Evolutionary conservation across 345 rosid species (phyloP).

Genomic region (Zanthoxylum bungeanum): DNA sequence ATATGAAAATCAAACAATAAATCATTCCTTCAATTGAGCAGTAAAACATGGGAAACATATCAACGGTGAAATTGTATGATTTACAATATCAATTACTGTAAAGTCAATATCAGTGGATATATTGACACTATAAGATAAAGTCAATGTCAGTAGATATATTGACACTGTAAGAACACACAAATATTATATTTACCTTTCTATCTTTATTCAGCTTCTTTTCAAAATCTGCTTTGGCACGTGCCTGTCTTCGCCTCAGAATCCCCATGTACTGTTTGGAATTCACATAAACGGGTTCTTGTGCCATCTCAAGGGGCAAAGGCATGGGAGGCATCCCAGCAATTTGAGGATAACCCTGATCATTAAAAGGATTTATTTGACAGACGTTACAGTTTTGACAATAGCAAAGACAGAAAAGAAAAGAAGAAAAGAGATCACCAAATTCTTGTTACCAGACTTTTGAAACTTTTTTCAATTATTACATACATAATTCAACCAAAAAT

Average conservation of each 20-base stretch:
- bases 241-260: conserved; percentile 88
- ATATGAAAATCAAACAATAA: not conserved
- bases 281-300: conserved; percentile 95
- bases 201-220: conserved; percentile 73
- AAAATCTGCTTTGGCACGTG: conserved; percentile 94
- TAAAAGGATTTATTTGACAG: conserved; percentile 3
- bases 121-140: too few relatives aligned
- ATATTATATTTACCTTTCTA: conserved; percentile 64
- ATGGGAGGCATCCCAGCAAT: conserved; percentile 73
- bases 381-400: not conserved
- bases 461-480: not conserved
- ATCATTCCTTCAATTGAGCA: not conserved
- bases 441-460: not conserved
- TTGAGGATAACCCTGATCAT: conserved; percentile 75
- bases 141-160: too few relatives aligned
- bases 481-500: not conserved
- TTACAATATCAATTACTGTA: not conserved
- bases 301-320: conserved; percentile 81
- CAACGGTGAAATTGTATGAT: not conserved
- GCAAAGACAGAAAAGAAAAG: not conserved
- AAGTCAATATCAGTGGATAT: too few relatives aligned
- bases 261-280: conserved; percentile 96
- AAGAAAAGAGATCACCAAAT: not conserved
- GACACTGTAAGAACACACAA: not conserved
- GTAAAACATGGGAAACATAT: not conserved